These are phyloP conservation scores for Coemansia javaensis DNA, from an alignment of 192 early-diverging fungal species.

Conservation along the genomic window DNA sequence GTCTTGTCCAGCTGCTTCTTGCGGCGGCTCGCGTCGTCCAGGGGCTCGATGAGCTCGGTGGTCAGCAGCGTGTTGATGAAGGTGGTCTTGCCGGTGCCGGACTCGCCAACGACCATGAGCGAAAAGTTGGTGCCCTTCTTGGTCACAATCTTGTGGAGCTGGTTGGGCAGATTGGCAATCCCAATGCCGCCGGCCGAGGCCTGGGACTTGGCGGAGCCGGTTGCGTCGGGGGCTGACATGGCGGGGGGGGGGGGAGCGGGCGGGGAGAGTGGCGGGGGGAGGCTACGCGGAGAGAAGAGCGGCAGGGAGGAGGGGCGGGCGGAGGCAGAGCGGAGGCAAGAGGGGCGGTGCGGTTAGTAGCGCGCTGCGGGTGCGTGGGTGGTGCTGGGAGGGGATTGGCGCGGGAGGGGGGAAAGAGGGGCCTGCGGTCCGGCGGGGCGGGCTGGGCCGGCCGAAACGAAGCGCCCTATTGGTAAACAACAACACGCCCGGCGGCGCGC, in stretches of 20 bases:
- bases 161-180: slow-evolving; percentile 98
- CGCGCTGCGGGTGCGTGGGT: slow-evolving; percentile 1
- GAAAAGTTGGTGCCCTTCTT: slow-evolving; percentile 95
- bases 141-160: slow-evolving; percentile 97
- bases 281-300: neutral
- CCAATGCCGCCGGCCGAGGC: slow-evolving; percentile 66
- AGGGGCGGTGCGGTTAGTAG: neutral
- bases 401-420: neutral
- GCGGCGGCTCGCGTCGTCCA: slow-evolving; percentile 70
- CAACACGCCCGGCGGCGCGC: neutral
- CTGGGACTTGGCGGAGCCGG: slow-evolving; percentile 30
- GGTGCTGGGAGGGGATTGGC: neutral
- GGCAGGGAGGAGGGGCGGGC: neutral
- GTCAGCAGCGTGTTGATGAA: slow-evolving; percentile 99
- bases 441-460: neutral
- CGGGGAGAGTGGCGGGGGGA: slow-evolving; percentile 1
- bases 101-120: slow-evolving; percentile 95
- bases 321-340: no score
- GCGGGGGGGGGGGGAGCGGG: slow-evolving; percentile 3
- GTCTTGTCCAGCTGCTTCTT: slow-evolving; percentile 92
- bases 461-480: slow-evolving; percentile 4
- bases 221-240: slow-evolving; percentile 47
- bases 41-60: slow-evolving; percentile 88
- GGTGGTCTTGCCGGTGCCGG: slow-evolving; percentile 96
- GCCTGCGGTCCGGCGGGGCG: neutral